Evolutionary conservation across 768 basidiomycete genomes (phyloP).

Genomic region (Phylloporus sp.): DNA sequence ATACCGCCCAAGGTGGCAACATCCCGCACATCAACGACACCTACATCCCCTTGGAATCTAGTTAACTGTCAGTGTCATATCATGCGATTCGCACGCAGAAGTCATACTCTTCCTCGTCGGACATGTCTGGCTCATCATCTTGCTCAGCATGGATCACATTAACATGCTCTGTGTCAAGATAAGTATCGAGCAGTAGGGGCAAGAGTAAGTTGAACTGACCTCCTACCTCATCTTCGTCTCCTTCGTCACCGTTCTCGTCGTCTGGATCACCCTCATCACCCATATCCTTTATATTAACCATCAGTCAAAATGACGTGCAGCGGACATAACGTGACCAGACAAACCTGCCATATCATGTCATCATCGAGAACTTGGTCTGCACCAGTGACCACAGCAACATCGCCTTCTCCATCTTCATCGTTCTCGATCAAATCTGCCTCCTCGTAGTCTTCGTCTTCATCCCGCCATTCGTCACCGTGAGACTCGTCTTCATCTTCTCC

Average conservation of each 20-base stretch:
- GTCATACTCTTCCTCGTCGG: slow-evolving; percentile 63
- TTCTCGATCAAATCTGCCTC: slow-evolving; percentile 63
- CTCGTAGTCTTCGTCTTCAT: slow-evolving; percentile 50
- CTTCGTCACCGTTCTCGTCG: slow-evolving; percentile 61
- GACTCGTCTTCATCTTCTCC: slow-evolving; percentile 54
- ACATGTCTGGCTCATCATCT: slow-evolving; percentile 59
- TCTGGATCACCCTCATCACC: slow-evolving; percentile 50
- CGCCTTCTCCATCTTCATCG: slow-evolving; percentile 50
- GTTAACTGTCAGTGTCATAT: slow-evolving; percentile 14
- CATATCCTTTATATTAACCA: slow-evolving; percentile 41
- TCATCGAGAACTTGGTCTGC: slow-evolving; percentile 47
- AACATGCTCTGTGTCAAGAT: slow-evolving; percentile 39
- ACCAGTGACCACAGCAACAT: slow-evolving; percentile 48
- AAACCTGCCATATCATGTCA: slow-evolving; percentile 58
- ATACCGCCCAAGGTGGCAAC: slow-evolving; percentile 24
- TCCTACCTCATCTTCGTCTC: slow-evolving; percentile 34
- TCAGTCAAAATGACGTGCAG: slow-evolving; percentile 10
- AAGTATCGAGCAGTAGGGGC: slow-evolving; percentile 2
- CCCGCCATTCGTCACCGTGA: slow-evolving; percentile 49
- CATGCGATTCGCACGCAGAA: slow-evolving; percentile 3
- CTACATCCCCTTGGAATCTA: slow-evolving; percentile 41
- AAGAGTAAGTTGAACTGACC: slow-evolving; percentile 8
- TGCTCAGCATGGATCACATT: slow-evolving; percentile 62
- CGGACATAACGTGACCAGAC: slow-evolving; percentile 12
- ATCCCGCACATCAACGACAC: slow-evolving; percentile 35